Conservation (phyloP, 140 eudicot genomes). For the Cichorium intybus region DNA sequence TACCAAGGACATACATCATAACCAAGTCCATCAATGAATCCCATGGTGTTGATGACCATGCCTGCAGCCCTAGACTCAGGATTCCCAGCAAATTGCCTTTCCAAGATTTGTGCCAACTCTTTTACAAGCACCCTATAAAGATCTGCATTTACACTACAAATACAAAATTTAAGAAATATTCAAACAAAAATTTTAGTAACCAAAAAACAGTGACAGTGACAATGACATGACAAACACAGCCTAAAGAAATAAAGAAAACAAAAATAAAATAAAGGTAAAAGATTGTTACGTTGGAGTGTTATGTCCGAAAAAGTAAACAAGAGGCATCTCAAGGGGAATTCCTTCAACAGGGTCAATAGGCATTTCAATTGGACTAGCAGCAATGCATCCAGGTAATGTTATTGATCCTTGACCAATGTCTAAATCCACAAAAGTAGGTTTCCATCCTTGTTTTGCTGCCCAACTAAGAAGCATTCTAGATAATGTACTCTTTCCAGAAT, state of each 20-base stretch:
- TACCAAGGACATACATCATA: conserved; percentile 59
- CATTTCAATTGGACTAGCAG: conserved; percentile 93
- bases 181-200: neutral
- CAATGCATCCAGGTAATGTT: conserved; percentile 85
- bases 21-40: conserved; percentile 92
- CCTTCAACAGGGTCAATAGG: conserved; percentile 99
- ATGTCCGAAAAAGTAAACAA: conserved; percentile 86
- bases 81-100: conserved; percentile 80
- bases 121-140: conserved; percentile 84
- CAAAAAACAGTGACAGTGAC: too few species aligned
- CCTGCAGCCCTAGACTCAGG: conserved; percentile 95
- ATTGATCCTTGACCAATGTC: conserved; percentile 96
- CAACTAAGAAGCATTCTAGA: conserved; percentile 99
- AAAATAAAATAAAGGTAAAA: neutral
- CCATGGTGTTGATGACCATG: conserved; percentile 98
- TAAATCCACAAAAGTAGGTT: conserved; percentile 93
- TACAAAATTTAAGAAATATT: conserved; percentile 16
- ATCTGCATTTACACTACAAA: conserved; percentile 77
- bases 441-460: conserved; percentile 99
- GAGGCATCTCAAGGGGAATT: conserved; percentile 95
- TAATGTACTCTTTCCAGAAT: conserved; percentile 93
- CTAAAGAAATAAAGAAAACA: conserved; percentile 6
- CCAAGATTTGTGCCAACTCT: conserved; percentile 84
- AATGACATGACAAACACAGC: neutral
- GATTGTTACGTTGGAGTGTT: conserved; percentile 64